Base-by-base conservation (phyloP, 1,139 yeast genomes). In the Yamadazyma membranifaciens region DNA sequence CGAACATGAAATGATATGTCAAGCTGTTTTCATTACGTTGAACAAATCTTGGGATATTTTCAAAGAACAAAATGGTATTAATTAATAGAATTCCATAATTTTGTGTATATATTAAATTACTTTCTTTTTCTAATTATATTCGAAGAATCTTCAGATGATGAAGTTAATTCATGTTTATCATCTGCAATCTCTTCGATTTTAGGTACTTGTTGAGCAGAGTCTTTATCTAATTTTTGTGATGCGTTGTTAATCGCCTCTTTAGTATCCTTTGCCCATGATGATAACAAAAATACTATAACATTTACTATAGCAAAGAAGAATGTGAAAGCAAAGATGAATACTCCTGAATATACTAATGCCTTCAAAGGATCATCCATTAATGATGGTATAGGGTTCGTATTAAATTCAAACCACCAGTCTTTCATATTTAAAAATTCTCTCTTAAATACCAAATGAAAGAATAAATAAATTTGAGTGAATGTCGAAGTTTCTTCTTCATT, bases 31-130 rank as follows among this genome's bases (percentile, higher is more conserved):
- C 56, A 85, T 89, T 34, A 73, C 81, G 0, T 68, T 94, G 49
- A 91, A 91, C 60, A 77, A 80, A 50, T 91, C 98, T 1, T 94
- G 98, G 98, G 98, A 91, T 50, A 67, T 63, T 22, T 92, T 91
- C 63, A 88, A 85, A 57, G 67, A 60, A 31, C 64, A 60, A 38
- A 62, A 62, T 40, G 56, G 54, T 32, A 47, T 57, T 22, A 49
- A 50, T 39, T 47, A 44, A 33, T 22, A 27, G 7, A 27, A n/a
- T 27, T 27, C 7, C n/a, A 27, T n/a, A 27, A 27, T 6, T 27
- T n/a, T 27, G 4, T 20, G 24, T 20, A 20, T 7, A 20, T 31
- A 13, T 17, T 10, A 31, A 27, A 32, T 10, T 5, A 15, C 31
- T 35, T 25, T 28, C 39, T 26, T 27, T 30, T 42, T 16, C 46